phyloP scores from a whole-genome alignment of 169 alveolate genomes.

The Eimeria acervulina region DNA sequence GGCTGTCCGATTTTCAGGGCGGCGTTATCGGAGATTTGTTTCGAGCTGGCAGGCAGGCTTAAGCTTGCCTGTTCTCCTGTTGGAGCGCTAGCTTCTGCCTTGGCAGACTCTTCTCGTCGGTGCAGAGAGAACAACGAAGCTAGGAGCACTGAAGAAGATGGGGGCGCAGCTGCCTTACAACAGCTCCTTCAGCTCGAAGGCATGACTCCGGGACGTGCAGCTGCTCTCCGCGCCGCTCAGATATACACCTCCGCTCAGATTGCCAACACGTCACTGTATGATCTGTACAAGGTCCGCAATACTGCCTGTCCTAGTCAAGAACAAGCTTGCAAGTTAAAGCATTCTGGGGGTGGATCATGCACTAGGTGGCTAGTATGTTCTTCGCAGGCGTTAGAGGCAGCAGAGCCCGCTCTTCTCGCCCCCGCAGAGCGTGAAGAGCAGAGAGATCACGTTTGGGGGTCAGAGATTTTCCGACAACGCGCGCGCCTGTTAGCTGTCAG shows the following conservation, averaged over 20 bases:
- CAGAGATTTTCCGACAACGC: conserved; percentile 12
- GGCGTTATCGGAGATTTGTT: conserved; percentile 59
- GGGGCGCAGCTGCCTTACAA: conserved; percentile 28
- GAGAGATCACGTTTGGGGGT: neutral
- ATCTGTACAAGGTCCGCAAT: conserved; percentile 55
- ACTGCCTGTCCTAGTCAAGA: neutral
- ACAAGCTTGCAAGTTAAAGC: neutral
- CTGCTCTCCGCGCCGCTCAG: conserved; percentile 58
- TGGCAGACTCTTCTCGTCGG: conserved; percentile 1
- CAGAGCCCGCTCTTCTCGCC: conserved; percentile 57
- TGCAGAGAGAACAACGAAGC: neutral
- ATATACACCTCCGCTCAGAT: conserved; percentile 40
- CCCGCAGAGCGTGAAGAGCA: neutral
- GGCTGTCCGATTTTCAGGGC: conserved; percentile 28
- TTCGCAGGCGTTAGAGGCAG: conserved; percentile 67
- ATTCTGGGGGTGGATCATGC: neutral
- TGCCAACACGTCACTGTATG: conserved; percentile 32
- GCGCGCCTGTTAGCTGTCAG: conserved; percentile 63
- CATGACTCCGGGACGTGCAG: conserved; percentile 66
- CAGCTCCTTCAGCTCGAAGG: conserved; percentile 69
- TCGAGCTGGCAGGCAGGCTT: conserved; percentile 59
- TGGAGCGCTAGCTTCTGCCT: conserved; percentile 41
- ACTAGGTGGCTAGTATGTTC: neutral
- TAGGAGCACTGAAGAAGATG: neutral
- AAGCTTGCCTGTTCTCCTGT: conserved; percentile 61